phyloP scores from a whole-genome alignment of 805 yeast genomes.

The Suhomyces vadensis region DNA sequence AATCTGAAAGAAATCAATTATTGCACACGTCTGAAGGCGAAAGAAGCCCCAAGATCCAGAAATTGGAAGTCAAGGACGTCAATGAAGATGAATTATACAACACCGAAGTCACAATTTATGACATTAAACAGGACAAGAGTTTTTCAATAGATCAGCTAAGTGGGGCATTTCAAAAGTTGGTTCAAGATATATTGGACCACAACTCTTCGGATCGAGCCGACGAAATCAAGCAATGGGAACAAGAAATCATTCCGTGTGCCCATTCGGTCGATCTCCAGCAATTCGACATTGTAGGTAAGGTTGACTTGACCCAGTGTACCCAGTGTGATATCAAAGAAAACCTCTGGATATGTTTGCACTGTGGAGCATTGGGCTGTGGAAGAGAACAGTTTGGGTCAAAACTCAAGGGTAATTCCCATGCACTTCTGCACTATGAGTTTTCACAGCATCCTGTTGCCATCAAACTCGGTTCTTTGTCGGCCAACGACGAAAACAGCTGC shows the following conservation, averaged over 20 bases:
- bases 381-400: slow-evolving; percentile 91
- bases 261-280: slow-evolving; percentile 66
- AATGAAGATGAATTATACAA: slow-evolving; percentile 65
- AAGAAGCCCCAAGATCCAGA: slow-evolving; percentile 50
- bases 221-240: slow-evolving; percentile 90
- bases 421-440: slow-evolving; percentile 64
- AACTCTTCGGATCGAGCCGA: slow-evolving; percentile 60
- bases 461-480: slow-evolving; percentile 84
- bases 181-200: slow-evolving; percentile 51
- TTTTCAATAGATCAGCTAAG: slow-evolving; percentile 26
- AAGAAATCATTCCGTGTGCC: slow-evolving; percentile 75
- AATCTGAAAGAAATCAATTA: slow-evolving; percentile 20
- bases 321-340: slow-evolving; percentile 70
- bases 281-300: slow-evolving; percentile 9
- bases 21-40: slow-evolving; percentile 24
- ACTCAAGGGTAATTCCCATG: slow-evolving; percentile 88
- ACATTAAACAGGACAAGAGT: slow-evolving; percentile 29
- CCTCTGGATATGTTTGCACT: slow-evolving; percentile 87
- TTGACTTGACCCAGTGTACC: slow-evolving; percentile 47
- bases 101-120: slow-evolving; percentile 42
- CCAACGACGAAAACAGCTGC: slow-evolving; percentile 55
- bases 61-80: slow-evolving; percentile 65
- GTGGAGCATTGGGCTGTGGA: slow-evolving; percentile 95
- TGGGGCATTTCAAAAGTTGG: slow-evolving; percentile 25
- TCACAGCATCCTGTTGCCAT: slow-evolving; percentile 79